Percentiles rank a stretch among this genome's conserved stretches.
These are phyloP conservation scores for Paraleonurus japonicus DNA, from an alignment of 257 asterid genomes.

Conservation along the genomic window DNA sequence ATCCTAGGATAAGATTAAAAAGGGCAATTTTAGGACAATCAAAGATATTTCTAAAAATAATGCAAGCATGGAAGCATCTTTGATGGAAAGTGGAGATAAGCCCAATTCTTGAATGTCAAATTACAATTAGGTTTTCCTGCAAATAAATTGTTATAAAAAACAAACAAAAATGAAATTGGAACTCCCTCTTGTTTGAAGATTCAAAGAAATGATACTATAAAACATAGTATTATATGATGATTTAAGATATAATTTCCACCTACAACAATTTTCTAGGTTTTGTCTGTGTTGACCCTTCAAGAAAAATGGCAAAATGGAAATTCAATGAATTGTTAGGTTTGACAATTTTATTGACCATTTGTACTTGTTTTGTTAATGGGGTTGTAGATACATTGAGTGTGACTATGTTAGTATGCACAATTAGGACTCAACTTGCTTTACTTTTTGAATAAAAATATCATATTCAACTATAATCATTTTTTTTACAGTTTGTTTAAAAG, in stretches of 20 bases:
- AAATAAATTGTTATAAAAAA: slow-evolving; percentile 15
- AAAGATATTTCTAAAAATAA: not conserved
- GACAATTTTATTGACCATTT: slow-evolving; percentile 29
- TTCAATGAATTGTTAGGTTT: slow-evolving; percentile 27
- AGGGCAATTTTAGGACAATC: not conserved
- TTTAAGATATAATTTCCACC: slow-evolving; percentile 16
- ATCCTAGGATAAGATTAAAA: not conserved
- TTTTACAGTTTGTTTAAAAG: not conserved
- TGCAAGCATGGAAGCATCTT: slow-evolving; percentile 18
- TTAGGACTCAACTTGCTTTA: slow-evolving; percentile 26
- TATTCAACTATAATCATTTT: slow-evolving; percentile 12
- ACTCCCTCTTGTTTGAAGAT: slow-evolving; percentile 1
- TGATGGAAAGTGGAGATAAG: slow-evolving; percentile 33
- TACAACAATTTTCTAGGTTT: slow-evolving; percentile 19
- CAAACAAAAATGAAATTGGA: not conserved
- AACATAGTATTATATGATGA: not conserved
- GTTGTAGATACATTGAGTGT: slow-evolving; percentile 30
- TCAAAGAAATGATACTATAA: not conserved
- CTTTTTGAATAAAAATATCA: slow-evolving; percentile 7
- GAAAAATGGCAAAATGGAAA: slow-evolving; percentile 27
- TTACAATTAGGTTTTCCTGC: slow-evolving; percentile 40
- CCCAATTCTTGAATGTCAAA: slow-evolving; percentile 35
- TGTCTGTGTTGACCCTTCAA: slow-evolving; percentile 25
- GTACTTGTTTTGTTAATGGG: slow-evolving; percentile 26
- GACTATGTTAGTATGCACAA: slow-evolving; percentile 14